phyloP scores from a whole-genome alignment of 768 basidiomycete genomes.

The Agrocybe praecox region DNA sequence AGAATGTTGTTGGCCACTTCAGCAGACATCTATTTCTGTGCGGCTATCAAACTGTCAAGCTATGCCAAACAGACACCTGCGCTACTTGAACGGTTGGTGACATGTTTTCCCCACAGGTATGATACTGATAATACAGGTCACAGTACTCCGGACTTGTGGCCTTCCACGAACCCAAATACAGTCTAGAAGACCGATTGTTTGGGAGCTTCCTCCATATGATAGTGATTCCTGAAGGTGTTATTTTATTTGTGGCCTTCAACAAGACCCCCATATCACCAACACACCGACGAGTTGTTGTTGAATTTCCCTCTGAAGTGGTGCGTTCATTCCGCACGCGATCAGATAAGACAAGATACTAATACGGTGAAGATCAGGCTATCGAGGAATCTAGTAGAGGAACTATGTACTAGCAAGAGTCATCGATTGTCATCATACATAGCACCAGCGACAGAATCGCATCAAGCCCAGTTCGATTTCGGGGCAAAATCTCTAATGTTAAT shows the following conservation, averaged over 20 bases:
- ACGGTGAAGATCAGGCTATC: too few species aligned
- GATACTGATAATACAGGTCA: neutral
- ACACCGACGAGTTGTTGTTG: too few species aligned
- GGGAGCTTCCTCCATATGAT: neutral
- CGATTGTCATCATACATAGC: neutral
- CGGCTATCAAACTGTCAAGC: neutral
- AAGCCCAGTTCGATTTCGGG: neutral
- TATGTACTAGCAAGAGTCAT: too few species aligned
- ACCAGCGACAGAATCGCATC: neutral
- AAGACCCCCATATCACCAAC: neutral
- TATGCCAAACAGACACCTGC: neutral
- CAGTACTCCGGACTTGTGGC: neutral
- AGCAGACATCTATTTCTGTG: neutral
- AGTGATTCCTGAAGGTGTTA: neutral
- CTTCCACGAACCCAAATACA: neutral
- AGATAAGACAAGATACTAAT: too few species aligned
- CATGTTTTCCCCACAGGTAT: neutral
- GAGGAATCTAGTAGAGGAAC: too few species aligned
- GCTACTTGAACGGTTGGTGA: neutral
- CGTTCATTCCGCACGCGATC: too few species aligned
- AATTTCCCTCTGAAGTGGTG: too few species aligned
- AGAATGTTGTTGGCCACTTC: neutral
- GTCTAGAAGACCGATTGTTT: neutral
- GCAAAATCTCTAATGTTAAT: neutral
- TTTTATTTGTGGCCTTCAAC: neutral